Base-by-base conservation (phyloP, 306 rosid genomes). In the Prosopis cineraria region DNA sequence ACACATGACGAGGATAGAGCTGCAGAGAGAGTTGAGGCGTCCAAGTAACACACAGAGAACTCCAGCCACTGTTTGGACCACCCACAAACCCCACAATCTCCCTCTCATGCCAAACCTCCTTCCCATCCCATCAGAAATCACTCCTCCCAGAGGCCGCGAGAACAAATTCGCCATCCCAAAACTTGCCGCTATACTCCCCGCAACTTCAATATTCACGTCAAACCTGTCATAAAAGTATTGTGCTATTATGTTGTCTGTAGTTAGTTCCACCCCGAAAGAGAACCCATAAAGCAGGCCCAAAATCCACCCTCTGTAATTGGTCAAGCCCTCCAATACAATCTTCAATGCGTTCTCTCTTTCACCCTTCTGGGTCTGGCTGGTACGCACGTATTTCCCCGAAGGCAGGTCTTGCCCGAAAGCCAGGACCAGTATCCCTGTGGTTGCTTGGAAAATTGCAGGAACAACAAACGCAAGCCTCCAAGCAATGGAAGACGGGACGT, bases 291-390 rank as follows among this genome's bases (percentile, higher is more conserved):
- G 27, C 47, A 87, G 17, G 0, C 82, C 90, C 80, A 90, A 34
- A 39, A 87, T 62, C 90, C 94, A 90, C 1, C 86, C 89, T 56
- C 94, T 80, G n/a, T 90, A 90, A 66, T 90, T 75, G n/a, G 27
- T 59, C 0, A 82, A n/a, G 10, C 94, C 94, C 0, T 73, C 16
- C 0, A 53, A 37, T 7, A 84, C 7, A 16, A 90, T 73, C 0
- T 56, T 37, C 1, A 52, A 37, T 0, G 79, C 34, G 25, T 71
- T 47, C 39, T 82, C 82, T 22, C 68, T 65, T 5, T 22, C 39
- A 14, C 3, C 25, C 44, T 39, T 47, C 16, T 5, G 64, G 30
- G 68, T 50, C 58, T 52, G 10, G 25, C n/a, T n/a, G n/a, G 27
- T 10, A 16, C 74, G 36, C 34, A 11, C 73, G 60, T 72, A 68